Base-by-base conservation (phyloP, 495 filamentous ascomycete species). In the Lophium mytilinum region DNA sequence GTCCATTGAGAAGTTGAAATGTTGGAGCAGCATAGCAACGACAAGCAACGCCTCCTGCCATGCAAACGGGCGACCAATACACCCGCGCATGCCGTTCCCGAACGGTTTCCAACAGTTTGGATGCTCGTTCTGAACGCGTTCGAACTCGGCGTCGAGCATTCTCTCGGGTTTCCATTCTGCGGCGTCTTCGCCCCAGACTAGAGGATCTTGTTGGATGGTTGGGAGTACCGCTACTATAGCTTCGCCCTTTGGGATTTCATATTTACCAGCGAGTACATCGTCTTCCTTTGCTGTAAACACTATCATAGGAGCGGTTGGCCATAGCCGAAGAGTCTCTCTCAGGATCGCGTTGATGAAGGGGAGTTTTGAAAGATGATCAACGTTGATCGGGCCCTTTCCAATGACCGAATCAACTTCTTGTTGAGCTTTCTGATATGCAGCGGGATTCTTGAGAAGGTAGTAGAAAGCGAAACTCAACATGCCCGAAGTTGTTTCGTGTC, bases 311-410 rank as follows among this genome's bases (percentile, higher is more conserved):
- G 86, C 87, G 3, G 85, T 80, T 3, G 86, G 78, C 35, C 70
- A 73, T 1, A 90, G 68, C 42, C 88, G 81, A 0, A 91, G 73
- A 0, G 87, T 82, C 69, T 93, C 88, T 0, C 84, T 76, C 58
- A 93, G 73, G 24, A 82, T 70, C 54, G 79, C 84, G 18, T 75
- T 78, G 56, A 88, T 70, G 63, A 88, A 88, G 0, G 75, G 72
- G 8, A 89, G 69, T 60, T 86, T 86, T 3, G 78, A 74, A 61
- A 90, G 72, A 62, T 90, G 84, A 8, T 88, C 81, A 8, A 83
- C 72, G 15, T 69, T 81, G 42, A 92, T 78, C 48, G 80, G 76
- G 1, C 80, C 79, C 41, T 75, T 77, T 7, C 86, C 86, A 53
- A 87, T 70, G 12, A 91, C 81, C 0, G 68, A 55, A 60, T 87